Conservation (phyloP, 169 alveolate species). For the Cryptosporidium ubiquitum region DNA sequence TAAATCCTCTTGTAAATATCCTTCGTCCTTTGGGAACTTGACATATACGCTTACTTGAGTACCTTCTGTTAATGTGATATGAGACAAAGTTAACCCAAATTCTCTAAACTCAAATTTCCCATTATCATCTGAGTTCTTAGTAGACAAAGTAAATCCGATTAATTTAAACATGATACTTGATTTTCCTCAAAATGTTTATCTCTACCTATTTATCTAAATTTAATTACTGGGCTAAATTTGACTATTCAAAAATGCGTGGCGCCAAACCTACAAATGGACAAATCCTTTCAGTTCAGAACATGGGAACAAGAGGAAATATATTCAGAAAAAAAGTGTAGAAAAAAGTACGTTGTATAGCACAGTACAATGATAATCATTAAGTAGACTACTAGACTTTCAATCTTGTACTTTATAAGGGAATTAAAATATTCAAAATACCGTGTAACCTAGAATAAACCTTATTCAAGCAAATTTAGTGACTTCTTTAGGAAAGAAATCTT, state of each 20-base stretch:
- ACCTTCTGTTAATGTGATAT: conserved; percentile 47
- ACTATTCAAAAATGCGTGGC: not conserved
- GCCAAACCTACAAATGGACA: not conserved
- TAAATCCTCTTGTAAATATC: not conserved
- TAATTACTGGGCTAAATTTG: not conserved
- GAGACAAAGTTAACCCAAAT: conserved; percentile 55
- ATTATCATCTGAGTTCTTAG: not conserved
- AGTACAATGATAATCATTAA: not conserved
- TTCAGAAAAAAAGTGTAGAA: not conserved
- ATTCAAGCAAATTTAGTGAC: not conserved
- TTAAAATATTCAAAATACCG: not conserved
- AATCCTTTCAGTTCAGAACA: not conserved
- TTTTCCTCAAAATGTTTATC: not conserved
- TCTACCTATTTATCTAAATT: not conserved
- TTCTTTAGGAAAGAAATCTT: not conserved
- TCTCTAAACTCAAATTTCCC: conserved; percentile 10
- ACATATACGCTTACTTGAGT: conserved; percentile 45
- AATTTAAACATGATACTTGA: conserved; percentile 28
- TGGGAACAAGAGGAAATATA: not conserved
- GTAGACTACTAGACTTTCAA: not conserved
- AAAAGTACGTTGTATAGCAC: not conserved
- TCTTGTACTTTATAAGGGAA: not conserved
- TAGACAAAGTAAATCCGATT: conserved; percentile 44
- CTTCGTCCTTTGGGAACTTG: conserved; percentile 16
- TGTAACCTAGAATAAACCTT: not conserved